Evolutionary conservation across 2,329 filamentous ascomycete species (phyloP).

Genomic region (Fusarium illudens): DNA sequence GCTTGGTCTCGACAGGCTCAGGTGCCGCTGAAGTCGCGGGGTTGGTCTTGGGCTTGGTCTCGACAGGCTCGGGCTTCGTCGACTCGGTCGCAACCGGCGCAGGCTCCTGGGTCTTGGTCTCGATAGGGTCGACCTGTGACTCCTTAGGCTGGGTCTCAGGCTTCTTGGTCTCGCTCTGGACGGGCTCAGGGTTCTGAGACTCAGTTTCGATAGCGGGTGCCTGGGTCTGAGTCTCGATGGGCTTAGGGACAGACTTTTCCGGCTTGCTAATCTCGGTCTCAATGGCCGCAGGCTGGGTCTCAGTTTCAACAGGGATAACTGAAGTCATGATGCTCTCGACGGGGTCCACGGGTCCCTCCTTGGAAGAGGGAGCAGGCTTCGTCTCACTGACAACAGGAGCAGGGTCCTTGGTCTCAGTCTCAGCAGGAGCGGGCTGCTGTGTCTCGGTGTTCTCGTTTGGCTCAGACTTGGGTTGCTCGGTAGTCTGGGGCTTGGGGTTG

Average conservation of each 20-base stretch:
- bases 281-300: constrained; percentile 13
- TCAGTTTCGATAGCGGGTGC: neutral
- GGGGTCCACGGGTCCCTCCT: neutral
- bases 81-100: neutral
- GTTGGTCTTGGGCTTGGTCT: neutral
- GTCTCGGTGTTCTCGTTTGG: constrained; percentile 13
- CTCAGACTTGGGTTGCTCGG: constrained; percentile 15
- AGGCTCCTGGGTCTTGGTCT: neutral
- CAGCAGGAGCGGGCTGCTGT: constrained; percentile 1
- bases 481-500: constrained; percentile 8
- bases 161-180: neutral
- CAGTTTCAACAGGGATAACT: neutral
- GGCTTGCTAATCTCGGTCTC: constrained; percentile 2
- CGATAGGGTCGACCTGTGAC: neutral
- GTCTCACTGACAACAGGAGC: constrained; percentile 1
- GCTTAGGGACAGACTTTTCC: neutral
- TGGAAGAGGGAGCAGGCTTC: constrained; percentile 6
- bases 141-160: neutral
- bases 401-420: constrained; percentile 8
- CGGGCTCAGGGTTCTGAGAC: neutral
- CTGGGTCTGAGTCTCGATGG: neutral
- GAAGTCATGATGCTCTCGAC: constrained; percentile 1
- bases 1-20: neutral
- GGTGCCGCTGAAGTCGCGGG: no score
- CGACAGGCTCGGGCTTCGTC: neutral